Conservation (phyloP, 78 protist species). For the Bigelowiella natans region DNA sequence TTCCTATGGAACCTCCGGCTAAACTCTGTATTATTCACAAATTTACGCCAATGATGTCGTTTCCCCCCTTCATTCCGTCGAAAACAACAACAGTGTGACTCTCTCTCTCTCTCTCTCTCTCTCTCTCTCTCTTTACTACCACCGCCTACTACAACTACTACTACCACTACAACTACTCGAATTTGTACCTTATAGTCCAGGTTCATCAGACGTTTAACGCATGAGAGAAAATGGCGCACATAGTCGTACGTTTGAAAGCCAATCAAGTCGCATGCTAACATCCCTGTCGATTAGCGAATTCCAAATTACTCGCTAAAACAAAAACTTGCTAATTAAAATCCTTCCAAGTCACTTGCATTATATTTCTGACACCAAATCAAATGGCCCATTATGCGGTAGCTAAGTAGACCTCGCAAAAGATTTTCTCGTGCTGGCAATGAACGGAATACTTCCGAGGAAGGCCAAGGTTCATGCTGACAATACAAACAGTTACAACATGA, state of each 20-base stretch:
- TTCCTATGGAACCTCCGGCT: not conserved
- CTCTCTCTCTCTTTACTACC: too few relatives aligned
- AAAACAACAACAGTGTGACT: too few relatives aligned
- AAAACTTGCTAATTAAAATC: not conserved
- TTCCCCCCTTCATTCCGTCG: too few relatives aligned
- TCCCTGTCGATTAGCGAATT: not conserved
- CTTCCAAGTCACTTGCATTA: too few relatives aligned
- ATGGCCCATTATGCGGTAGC: too few relatives aligned
- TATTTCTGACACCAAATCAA: too few relatives aligned
- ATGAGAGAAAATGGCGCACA: slow-evolving; percentile 5
- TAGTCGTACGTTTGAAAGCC: slow-evolving; percentile 21
- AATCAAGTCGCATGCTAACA: slow-evolving; percentile 1
- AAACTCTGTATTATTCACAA: too few relatives aligned
- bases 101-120: too few relatives aligned
- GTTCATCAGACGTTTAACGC: not conserved
- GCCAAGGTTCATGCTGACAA: not conserved
- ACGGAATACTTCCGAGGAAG: slow-evolving; percentile 14
- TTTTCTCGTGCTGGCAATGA: slow-evolving; percentile 4
- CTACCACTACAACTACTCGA: too few relatives aligned
- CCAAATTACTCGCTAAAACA: not conserved
- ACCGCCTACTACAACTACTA: too few relatives aligned
- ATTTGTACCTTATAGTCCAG: not conserved
- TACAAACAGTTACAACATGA: not conserved
- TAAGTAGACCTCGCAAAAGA: slow-evolving; percentile 1
- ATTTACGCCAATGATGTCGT: too few relatives aligned